Evolutionary conservation across 257 asterid genomes (phyloP).

Genomic region (Petunia axillaris): DNA sequence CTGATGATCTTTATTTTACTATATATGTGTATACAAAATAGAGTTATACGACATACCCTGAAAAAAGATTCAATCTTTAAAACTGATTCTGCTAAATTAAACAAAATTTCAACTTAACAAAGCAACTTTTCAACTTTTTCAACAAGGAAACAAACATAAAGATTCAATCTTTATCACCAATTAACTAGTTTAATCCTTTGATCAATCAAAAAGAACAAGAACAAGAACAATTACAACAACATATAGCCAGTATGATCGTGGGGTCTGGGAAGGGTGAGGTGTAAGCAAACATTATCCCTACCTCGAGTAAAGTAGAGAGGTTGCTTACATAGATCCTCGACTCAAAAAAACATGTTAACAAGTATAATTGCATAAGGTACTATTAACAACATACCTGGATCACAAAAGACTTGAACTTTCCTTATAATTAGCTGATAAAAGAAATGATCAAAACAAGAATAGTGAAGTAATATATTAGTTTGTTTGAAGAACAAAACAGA

Average conservation of each 20-base stretch:
- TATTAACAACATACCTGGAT: slow-evolving; percentile 40
- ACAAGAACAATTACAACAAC: not conserved
- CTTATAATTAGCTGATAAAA: slow-evolving; percentile 6
- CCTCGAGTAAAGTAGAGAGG: too few species aligned
- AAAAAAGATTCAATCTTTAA: not conserved
- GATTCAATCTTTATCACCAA: not conserved
- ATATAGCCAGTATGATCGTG: too few species aligned
- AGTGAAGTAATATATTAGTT: not conserved
- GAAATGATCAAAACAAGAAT: not conserved
- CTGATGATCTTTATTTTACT: not conserved
- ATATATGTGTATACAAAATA: not conserved
- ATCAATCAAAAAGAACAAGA: not conserved
- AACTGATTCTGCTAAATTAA: not conserved
- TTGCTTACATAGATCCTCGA: too few species aligned
- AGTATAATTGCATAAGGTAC: not conserved
- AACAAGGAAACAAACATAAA: not conserved
- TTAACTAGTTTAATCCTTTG: not conserved
- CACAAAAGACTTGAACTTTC: slow-evolving; percentile 12
- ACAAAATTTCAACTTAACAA: not conserved
- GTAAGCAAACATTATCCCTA: too few species aligned
- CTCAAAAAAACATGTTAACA: not conserved
- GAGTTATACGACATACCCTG: not conserved
- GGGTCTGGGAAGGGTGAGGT: too few species aligned
- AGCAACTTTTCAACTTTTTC: not conserved
- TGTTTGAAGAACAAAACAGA: not conserved